Evolutionary conservation across 2,329 filamentous ascomycete species (phyloP).

Genomic region (Huntiella moniliformis): DNA sequence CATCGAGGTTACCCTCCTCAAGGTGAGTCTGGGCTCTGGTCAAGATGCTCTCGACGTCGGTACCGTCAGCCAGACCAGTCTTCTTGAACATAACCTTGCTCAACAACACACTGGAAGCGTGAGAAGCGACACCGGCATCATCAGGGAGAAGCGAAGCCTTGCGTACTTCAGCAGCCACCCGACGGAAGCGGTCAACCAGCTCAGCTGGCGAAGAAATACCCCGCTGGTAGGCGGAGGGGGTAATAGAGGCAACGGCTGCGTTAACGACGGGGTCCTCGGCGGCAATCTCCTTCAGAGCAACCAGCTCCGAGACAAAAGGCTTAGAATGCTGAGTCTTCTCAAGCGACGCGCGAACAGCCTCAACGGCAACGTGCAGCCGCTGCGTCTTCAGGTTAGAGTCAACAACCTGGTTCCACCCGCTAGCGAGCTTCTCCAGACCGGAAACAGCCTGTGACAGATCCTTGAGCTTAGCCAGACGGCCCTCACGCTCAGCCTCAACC

Average conservation of each 20-base stretch:
- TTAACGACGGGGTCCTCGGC: conserved; percentile 69
- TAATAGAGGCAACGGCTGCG: conserved; percentile 90
- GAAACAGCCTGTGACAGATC: conserved; percentile 60
- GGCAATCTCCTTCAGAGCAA: conserved; percentile 84
- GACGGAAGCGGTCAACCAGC: conserved; percentile 87
- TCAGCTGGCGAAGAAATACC: conserved; percentile 70
- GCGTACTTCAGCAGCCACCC: conserved; percentile 77
- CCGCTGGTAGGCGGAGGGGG: conserved; percentile 80
- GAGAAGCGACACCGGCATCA: conserved; percentile 82
- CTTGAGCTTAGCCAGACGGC: conserved; percentile 68
- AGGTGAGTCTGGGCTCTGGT: conserved; percentile 75
- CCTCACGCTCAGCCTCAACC: conserved; percentile 75
- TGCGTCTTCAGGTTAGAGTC: conserved; percentile 85
- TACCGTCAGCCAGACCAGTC: conserved; percentile 60
- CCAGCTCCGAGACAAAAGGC: conserved; percentile 82
- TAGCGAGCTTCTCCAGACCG: conserved; percentile 73
- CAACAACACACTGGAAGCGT: conserved; percentile 74
- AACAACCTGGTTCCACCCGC: conserved; percentile 77
- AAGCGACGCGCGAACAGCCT: conserved; percentile 72
- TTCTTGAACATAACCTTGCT: conserved; percentile 97
- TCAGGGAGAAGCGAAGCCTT: conserved; percentile 87
- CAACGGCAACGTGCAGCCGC: conserved; percentile 87
- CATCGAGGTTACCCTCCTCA: conserved; percentile 84
- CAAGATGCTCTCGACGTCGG: conserved; percentile 87
- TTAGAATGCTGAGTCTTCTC: conserved; percentile 51